Evolutionary conservation across 73 alveolate species (phyloP).

Genomic region (Urostyla sp.): DNA sequence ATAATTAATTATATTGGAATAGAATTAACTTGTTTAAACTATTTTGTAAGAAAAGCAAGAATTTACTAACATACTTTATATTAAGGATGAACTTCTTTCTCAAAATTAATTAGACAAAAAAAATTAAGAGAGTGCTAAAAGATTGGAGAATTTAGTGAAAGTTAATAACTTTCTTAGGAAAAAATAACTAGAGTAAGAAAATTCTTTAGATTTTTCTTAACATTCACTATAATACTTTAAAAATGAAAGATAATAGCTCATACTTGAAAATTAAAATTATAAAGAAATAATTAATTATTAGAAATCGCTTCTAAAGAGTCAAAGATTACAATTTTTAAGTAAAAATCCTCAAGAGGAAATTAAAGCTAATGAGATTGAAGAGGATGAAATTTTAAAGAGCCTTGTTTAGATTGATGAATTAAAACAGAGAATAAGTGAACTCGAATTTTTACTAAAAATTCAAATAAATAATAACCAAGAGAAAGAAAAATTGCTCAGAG

Average conservation of each 20-base stretch:
- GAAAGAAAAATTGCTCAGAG: slow-evolving; percentile 54
- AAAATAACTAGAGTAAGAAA: slow-evolving; percentile 28
- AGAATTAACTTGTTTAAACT: no score
- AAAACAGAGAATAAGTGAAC: slow-evolving; percentile 16
- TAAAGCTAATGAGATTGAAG: slow-evolving; percentile 33
- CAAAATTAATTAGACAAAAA: slow-evolving; percentile 22
- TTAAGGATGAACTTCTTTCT: slow-evolving; percentile 9
- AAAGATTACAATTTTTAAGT: slow-evolving; percentile 30
- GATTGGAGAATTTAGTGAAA: slow-evolving; percentile 7
- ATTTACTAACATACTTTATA: not conserved
- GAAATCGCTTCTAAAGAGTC: not conserved
- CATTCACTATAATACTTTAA: slow-evolving; percentile 27
- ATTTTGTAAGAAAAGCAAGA: slow-evolving; percentile 14
- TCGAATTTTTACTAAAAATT: slow-evolving; percentile 22
- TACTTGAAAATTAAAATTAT: slow-evolving; percentile 19
- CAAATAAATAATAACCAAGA: slow-evolving; percentile 1
- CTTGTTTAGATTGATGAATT: slow-evolving; percentile 38
- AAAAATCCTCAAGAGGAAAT: not conserved
- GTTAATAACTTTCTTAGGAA: slow-evolving; percentile 24
- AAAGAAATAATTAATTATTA: slow-evolving; percentile 21
- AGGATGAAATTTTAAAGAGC: slow-evolving; percentile 34
- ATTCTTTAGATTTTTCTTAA: not conserved
- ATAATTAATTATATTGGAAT: no score
- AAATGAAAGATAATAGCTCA: slow-evolving; percentile 30
- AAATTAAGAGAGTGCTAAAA: not conserved